Evolutionary conservation across 192 early-diverging fungal genomes (phyloP).

Genomic region (Dispira parvispora): DNA sequence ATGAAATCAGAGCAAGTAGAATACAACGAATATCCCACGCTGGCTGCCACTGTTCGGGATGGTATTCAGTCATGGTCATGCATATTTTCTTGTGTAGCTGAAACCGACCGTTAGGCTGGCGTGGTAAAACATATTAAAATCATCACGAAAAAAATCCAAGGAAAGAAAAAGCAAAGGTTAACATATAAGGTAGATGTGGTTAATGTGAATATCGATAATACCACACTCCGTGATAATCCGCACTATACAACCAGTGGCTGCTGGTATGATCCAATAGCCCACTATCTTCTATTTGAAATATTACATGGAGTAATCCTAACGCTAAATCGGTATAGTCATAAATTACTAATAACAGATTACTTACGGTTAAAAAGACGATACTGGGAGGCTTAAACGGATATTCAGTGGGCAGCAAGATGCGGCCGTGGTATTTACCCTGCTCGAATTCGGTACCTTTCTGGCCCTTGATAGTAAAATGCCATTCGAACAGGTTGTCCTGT

Average conservation of each 20-base stretch:
- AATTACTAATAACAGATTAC: too few species aligned
- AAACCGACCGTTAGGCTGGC: conserved; percentile 63
- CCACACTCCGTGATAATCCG: too few species aligned
- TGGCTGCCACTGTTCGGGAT: conserved; percentile 92
- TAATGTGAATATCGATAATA: too few species aligned
- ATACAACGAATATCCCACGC: conserved; percentile 94
- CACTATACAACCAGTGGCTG: too few species aligned
- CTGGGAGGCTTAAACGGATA: conserved; percentile 89
- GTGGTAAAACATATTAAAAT: too few species aligned
- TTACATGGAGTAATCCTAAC: too few species aligned
- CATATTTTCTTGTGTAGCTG: conserved; percentile 89
- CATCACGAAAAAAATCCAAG: too few species aligned
- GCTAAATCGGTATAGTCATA: too few species aligned
- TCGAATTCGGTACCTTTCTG: conserved; percentile 73
- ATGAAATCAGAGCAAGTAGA: conserved; percentile 70
- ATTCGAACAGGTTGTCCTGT: conserved; percentile 79
- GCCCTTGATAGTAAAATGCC: conserved; percentile 91
- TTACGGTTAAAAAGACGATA: conserved; percentile 48
- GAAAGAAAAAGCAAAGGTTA: too few species aligned
- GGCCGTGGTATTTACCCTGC: conserved; percentile 78
- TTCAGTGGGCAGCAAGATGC: conserved; percentile 80
- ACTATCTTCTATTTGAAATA: too few species aligned
- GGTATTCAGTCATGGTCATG: conserved; percentile 80
- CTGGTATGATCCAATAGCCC: too few species aligned
- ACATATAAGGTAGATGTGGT: too few species aligned